Evolutionary conservation across 2,329 filamentous ascomycete species (phyloP).

Genomic region (Colletotrichum sp.): DNA sequence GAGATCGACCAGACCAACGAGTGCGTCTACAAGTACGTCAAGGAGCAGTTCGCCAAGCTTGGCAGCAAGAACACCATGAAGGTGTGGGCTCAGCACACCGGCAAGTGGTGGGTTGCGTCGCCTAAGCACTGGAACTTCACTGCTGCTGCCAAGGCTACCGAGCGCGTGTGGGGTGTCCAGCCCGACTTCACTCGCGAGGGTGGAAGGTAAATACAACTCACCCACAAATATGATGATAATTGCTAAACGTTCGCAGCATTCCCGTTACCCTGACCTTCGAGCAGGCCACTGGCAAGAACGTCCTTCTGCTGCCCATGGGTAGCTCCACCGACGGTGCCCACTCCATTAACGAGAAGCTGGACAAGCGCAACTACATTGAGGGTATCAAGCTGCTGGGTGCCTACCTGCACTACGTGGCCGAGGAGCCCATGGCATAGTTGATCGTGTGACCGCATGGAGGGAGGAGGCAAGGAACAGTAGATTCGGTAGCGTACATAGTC

Average conservation of each 20-base stretch:
- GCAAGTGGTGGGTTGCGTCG: constrained; percentile 98
- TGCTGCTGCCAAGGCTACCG: constrained; percentile 92
- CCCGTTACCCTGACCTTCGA: constrained; percentile 97
- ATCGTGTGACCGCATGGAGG: background rate
- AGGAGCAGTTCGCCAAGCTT: constrained; percentile 84
- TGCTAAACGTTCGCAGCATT: constrained; percentile 64
- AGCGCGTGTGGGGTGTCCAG: constrained; percentile 91
- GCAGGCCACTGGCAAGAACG: constrained; percentile 97
- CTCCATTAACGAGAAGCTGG: constrained; percentile 98
- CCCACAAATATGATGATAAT: too few species aligned
- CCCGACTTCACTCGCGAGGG: constrained; percentile 97
- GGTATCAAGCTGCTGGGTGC: constrained; percentile 94
- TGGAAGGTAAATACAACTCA: constrained; percentile 68
- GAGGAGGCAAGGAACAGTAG: background rate
- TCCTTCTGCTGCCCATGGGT: constrained; percentile 93
- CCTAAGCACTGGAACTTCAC: constrained; percentile 99
- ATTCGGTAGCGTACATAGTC: background rate
- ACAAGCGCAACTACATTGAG: constrained; percentile 97
- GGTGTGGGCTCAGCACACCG: constrained; percentile 82
- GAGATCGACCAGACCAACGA: constrained; percentile 88
- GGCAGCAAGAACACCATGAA: constrained; percentile 91
- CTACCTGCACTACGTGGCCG: constrained; percentile 94
- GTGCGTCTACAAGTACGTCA: constrained; percentile 82
- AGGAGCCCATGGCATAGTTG: constrained; percentile 68
- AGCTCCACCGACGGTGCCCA: constrained; percentile 96